Conservation (phyloP, 192 early-diverging fungal genomes). For the Dissophora globulifera region DNA sequence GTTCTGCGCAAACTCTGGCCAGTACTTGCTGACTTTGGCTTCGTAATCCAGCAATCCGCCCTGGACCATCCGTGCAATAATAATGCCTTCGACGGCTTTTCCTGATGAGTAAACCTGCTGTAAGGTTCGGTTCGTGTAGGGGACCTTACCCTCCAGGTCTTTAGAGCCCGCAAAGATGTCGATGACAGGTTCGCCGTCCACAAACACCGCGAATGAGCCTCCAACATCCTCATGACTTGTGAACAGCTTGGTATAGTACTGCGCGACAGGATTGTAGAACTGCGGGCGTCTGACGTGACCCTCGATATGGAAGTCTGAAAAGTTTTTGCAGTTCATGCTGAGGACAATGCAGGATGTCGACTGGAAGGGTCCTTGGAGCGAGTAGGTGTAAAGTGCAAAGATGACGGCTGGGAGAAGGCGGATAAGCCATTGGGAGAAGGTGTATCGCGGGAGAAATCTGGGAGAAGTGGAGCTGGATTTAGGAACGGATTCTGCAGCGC, state of each 20-base stretch:
- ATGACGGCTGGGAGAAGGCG: conserved; percentile 21
- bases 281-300: conserved; percentile 6
- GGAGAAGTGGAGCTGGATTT: too few species aligned
- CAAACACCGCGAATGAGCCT: conserved; percentile 57
- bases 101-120: conserved; percentile 74
- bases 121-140: conserved; percentile 66
- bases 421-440: conserved; percentile 2
- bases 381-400: conserved; percentile 22
- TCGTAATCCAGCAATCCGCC: conserved; percentile 62
- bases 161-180: conserved; percentile 73
- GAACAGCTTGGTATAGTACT: conserved; percentile 17
- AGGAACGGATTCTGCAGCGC: too few species aligned
- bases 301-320: conserved; percentile 6
- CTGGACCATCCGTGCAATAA: conserved; percentile 70
- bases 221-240: conserved; percentile 62
- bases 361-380: conserved; percentile 33
- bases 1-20: conserved; percentile 80
- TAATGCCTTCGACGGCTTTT: conserved; percentile 69
- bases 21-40: conserved; percentile 64
- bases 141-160: conserved; percentile 24
- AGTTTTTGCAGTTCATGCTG: conserved; percentile 6
- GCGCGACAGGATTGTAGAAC: conserved; percentile 15
- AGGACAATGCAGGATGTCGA: conserved; percentile 20
- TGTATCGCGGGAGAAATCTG: not conserved
- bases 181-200: conserved; percentile 64